These are phyloP conservation scores for Leccinum ochraceum DNA, from an alignment of 768 basidiomycete genomes.

Conservation along the genomic window DNA sequence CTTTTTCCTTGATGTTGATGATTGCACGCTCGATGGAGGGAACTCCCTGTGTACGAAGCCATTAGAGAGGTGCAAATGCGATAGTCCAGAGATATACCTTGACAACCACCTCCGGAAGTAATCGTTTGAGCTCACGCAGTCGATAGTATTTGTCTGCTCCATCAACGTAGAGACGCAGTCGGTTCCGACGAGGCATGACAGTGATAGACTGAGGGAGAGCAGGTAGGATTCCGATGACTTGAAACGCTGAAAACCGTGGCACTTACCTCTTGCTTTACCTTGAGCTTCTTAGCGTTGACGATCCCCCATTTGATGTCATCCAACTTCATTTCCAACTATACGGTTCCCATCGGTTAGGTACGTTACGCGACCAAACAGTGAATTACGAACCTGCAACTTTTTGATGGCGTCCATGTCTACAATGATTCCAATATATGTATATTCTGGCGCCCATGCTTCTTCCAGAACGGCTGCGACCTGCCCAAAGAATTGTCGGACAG, in stretches of 20 bases:
- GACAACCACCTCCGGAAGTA: constrained; percentile 83
- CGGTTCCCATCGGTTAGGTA: background rate
- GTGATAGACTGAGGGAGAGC: constrained; percentile 61
- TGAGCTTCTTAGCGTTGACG: constrained; percentile 82
- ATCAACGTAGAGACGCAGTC: constrained; percentile 79
- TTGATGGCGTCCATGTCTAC: constrained; percentile 86
- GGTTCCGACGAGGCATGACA: constrained; percentile 69
- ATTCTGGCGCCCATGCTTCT: constrained; percentile 93
- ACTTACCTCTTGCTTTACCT: constrained; percentile 82
- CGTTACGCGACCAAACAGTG: background rate
- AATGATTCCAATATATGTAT: constrained; percentile 92
- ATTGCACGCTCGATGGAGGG: constrained; percentile 87
- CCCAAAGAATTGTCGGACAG: background rate
- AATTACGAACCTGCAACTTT: constrained; percentile 69
- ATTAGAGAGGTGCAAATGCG: background rate
- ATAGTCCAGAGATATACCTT: constrained; percentile 53
- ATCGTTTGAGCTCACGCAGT: constrained; percentile 83
- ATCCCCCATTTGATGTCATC: constrained; percentile 95
- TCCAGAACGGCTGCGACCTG: constrained; percentile 92
- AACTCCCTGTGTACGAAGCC: constrained; percentile 59
- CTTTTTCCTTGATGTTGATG: constrained; percentile 93
- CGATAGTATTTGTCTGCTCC: constrained; percentile 78
- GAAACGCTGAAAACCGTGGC: background rate
- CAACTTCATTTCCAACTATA: constrained; percentile 85
- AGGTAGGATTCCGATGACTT: background rate